phyloP scores from a whole-genome alignment of 768 basidiomycete genomes.

The Thelephora ganbajun region DNA sequence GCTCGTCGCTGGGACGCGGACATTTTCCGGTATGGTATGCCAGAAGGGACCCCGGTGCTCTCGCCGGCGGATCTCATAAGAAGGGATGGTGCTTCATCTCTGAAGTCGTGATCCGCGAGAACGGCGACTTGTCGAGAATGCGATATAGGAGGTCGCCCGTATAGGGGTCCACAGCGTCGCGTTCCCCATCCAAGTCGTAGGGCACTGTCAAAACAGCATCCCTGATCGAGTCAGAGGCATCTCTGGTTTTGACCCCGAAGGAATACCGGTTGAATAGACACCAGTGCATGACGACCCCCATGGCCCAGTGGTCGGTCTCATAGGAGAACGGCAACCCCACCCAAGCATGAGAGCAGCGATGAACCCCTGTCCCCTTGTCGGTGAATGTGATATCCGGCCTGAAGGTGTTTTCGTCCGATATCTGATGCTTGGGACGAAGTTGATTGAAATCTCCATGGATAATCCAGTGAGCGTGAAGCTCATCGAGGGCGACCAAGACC shows the following conservation, averaged over 20 bases:
- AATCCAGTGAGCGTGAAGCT: slow-evolving; percentile 36
- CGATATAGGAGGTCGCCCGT: too few species aligned
- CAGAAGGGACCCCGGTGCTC: neutral
- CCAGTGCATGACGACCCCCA: slow-evolving; percentile 24
- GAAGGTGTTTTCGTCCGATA: too few species aligned
- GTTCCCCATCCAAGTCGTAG: neutral
- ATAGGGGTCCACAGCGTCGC: too few species aligned
- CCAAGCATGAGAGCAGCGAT: slow-evolving; percentile 7
- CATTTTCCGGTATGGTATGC: neutral
- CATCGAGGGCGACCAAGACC: slow-evolving; percentile 11
- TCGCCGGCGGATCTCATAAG: slow-evolving; percentile 30
- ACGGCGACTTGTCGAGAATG: too few species aligned
- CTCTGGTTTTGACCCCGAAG: neutral
- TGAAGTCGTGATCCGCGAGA: slow-evolving; percentile 4
- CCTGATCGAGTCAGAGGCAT: neutral
- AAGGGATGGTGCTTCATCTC: slow-evolving; percentile 95
- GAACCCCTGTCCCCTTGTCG: too few species aligned
- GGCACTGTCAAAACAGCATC: neutral
- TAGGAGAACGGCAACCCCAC: slow-evolving; percentile 28
- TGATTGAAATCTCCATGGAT: slow-evolving; percentile 31
- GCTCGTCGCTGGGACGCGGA: too few species aligned
- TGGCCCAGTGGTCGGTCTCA: slow-evolving; percentile 30
- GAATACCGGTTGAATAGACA: slow-evolving; percentile 9
- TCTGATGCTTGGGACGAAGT: too few species aligned
- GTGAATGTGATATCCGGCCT: too few species aligned